Evolutionary conservation across 371 early-diverging fungal genomes (phyloP), one percentile per base, ranked within the genome.

Genomic region (Blastocladiella emersonii): DNA sequence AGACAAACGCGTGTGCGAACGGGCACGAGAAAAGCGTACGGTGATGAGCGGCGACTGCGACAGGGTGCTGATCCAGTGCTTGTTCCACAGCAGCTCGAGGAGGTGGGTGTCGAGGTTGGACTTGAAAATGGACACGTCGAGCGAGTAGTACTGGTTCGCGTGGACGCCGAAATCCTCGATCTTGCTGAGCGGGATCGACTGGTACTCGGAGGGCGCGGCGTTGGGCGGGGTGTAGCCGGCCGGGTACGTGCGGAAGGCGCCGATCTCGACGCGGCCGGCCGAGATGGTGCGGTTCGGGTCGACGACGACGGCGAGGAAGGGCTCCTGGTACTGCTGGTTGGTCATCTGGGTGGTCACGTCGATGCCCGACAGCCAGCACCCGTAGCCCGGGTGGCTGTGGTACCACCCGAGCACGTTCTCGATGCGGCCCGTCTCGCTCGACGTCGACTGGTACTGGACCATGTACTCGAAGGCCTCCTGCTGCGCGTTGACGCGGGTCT

Each of bases 341-440:
- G 90, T 73, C 85, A 85, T 89, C 71, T 98, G 97, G 19, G 98
- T 98, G 61, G 81, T 79, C 34, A 96, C 96, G 70, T 98, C 98
- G 70, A 98, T 96, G 34, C 98, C 97, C 10, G 96, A 95, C 61
- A 98, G 79, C 98, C 98, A 98, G 75, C 97, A 96, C 2, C 97
- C 96, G 69, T 96, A 98, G 21, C 98, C 98, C 25, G 98, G 98
- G 76, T 98, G 98, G 48, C 88, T 88, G 71, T 98, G 98, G 77
- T 98, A 98, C 98, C 98, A 98, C 2, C 98, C 98, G 68, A 96
- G 82, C 4, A 83, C 92, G 70, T 95, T 92, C 69, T 98, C 98
- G 8, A 87, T 69, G 41, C 95, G 81, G 8, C 93, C 95, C 72
- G 87, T 90, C 78, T 92, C 86, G 69, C 85, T 86, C 65, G 84